A percentile compares a stretch with the other conserved stretches of the same genome.
These are phyloP conservation scores for Rhizopogon salebrosus DNA, from an alignment of 768 basidiomycete genomes.

Conservation along the genomic window DNA sequence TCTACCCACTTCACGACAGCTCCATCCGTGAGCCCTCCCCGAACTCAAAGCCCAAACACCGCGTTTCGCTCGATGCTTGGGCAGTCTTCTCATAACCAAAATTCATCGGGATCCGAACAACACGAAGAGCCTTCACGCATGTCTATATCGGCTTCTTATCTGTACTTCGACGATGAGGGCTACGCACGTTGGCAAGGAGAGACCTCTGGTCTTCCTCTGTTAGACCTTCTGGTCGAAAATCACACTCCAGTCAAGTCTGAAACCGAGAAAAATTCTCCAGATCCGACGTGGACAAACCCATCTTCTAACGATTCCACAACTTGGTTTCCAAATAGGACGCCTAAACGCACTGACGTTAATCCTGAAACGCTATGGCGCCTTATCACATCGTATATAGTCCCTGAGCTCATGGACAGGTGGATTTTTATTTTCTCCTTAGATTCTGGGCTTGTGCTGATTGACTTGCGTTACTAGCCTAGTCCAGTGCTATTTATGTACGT, in stretches of 20 bases:
- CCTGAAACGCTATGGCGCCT: constrained; percentile 85
- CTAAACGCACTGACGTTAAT: constrained; percentile 70
- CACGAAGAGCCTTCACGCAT: constrained; percentile 57
- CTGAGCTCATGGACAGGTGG: constrained; percentile 92
- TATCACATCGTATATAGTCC: constrained; percentile 80
- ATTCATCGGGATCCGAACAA: constrained; percentile 31
- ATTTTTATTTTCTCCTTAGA: constrained; percentile 17
- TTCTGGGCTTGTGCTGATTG: constrained; percentile 10
- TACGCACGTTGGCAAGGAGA: constrained; percentile 90
- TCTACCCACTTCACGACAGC: constrained; percentile 66
- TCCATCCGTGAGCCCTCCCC: constrained; percentile 37
- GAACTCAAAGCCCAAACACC: constrained; percentile 40
- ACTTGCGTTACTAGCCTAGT: constrained; percentile 48
- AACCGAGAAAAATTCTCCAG: constrained; percentile 21
- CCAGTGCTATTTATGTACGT: constrained; percentile 83
- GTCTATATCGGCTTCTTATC: constrained; percentile 71
- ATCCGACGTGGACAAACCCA: constrained; percentile 25
- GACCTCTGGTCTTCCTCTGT: constrained; percentile 84
- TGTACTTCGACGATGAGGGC: constrained; percentile 85
- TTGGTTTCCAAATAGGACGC: constrained; percentile 84
- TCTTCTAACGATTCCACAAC: constrained; percentile 37
- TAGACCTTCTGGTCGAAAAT: constrained; percentile 77
- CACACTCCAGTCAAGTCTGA: constrained; percentile 40
- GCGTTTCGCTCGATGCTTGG: constrained; percentile 38
- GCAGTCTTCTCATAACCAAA: constrained; percentile 24